Conservation (phyloP, 768 basidiomycete genomes). For the Infundibulicybe gibba region DNA sequence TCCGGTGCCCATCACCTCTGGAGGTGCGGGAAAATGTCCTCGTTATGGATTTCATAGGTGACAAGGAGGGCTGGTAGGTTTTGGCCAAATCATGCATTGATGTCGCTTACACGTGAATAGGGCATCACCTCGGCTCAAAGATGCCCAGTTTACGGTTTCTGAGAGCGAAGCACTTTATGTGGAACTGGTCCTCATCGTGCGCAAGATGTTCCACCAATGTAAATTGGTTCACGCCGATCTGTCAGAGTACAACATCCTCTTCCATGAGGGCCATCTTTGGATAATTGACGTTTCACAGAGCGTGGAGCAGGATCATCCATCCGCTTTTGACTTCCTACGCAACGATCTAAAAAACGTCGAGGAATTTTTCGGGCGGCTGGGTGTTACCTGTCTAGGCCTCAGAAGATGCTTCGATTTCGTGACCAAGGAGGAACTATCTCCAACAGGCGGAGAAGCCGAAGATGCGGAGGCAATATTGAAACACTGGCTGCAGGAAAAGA, state of each 20-base stretch:
- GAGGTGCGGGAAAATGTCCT: slow-evolving; percentile 97
- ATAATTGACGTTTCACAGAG: slow-evolving; percentile 99
- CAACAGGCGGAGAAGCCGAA: slow-evolving; percentile 18
- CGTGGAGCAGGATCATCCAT: slow-evolving; percentile 96
- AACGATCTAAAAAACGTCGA: slow-evolving; percentile 91
- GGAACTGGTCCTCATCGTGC: slow-evolving; percentile 75
- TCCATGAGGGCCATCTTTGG: slow-evolving; percentile 74
- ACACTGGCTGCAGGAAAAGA: slow-evolving; percentile 45
- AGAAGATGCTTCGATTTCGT: slow-evolving; percentile 87
- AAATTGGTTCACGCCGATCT: slow-evolving; percentile 96
- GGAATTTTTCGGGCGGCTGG: slow-evolving; percentile 82
- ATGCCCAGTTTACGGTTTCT: slow-evolving; percentile 55
- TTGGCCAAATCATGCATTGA: slow-evolving; percentile 5
- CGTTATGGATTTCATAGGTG: slow-evolving; percentile 91
- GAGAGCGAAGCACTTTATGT: slow-evolving; percentile 62
- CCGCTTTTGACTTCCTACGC: slow-evolving; percentile 94
- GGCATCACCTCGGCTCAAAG: slow-evolving; percentile 93
- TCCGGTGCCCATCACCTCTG: slow-evolving; percentile 83
- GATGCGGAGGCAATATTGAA: slow-evolving; percentile 28
- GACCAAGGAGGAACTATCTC: slow-evolving; percentile 49
- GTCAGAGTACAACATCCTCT: slow-evolving; percentile 97
- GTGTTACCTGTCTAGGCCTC: slow-evolving; percentile 74
- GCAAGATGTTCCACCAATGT: slow-evolving; percentile 87
- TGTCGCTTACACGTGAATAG: slow-evolving; percentile 31
- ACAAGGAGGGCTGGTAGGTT: slow-evolving; percentile 74